Evolutionary conservation across 1,284 basidiomycete genomes (phyloP).

Genomic region (Pseudozyma hubeiensis): DNA sequence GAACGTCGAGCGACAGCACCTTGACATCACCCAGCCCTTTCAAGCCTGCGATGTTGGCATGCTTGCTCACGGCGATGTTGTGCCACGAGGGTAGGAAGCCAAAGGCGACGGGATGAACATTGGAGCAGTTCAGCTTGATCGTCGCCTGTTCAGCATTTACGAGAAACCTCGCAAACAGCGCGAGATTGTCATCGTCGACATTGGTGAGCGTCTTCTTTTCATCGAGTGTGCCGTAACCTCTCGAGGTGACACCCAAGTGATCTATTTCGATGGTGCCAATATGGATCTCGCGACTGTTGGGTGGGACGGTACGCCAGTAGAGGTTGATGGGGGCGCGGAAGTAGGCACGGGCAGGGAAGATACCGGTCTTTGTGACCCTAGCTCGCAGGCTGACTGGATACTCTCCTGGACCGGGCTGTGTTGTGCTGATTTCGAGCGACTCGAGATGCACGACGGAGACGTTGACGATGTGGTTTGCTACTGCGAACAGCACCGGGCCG

Average conservation of each 20-base stretch:
- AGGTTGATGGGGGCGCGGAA: conserved; percentile 63
- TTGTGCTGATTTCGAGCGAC: conserved; percentile 59
- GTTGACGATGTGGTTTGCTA: conserved; percentile 63
- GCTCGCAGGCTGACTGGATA: conserved; percentile 63
- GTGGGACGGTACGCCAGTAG: conserved; percentile 50
- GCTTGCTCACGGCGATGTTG: conserved; percentile 38
- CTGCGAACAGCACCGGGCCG: conserved; percentile 62
- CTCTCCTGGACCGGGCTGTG: conserved; percentile 33
- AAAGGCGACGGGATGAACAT: conserved; percentile 76
- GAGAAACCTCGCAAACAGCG: conserved; percentile 69
- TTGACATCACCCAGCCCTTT: conserved; percentile 76
- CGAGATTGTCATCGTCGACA: conserved; percentile 54
- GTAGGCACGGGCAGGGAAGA: conserved; percentile 66
- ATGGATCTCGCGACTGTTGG: conserved; percentile 52
- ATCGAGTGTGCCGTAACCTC: conserved; percentile 49
- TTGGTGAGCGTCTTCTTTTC: conserved; percentile 58
- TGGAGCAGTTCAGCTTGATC: conserved; percentile 75
- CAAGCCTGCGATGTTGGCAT: conserved; percentile 72
- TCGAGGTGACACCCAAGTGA: conserved; percentile 55
- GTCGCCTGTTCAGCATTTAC: conserved; percentile 78
- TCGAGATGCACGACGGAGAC: conserved; percentile 59
- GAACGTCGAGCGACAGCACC: conserved; percentile 77
- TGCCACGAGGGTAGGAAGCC: conserved; percentile 62
- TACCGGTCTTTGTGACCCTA: conserved; percentile 63
- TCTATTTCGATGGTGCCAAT: conserved; percentile 55